Base-by-base conservation (phyloP, 164 flowering plant genomes). In the Paratinospora sagittata region DNA sequence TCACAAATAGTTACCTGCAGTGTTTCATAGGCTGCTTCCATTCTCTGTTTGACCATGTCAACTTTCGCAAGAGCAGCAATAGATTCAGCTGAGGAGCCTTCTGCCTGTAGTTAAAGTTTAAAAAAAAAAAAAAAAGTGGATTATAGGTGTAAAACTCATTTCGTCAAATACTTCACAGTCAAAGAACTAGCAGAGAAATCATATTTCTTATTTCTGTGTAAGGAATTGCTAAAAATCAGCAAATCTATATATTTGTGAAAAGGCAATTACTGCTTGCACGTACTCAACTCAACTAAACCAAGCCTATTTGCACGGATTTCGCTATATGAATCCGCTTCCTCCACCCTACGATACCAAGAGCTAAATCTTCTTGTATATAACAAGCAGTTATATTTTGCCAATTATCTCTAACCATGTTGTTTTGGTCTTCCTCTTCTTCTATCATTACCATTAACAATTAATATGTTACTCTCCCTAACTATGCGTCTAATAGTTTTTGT, bases 11-110 rank as follows among this genome's bases (percentile, higher is more conserved):
- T 34, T 63, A 90, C 99, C 98, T 96, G 99, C 77, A 96, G 72
- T 36, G 98, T 96, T 78, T 89, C 87, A 79, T 91, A 90, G 9
- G 99, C 98, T 63, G 97, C 90, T 83, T 96, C 98, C 99, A 96
- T 96, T 76, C 98, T 84, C 78, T 89, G 91, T 80, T 93, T 93
- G 68, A 93, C 99, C 19, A 81, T 87, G 70, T 96, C 98, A 65
- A 96, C 90, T 85, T 89, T 93, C 8, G 99, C 92, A 72, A 96
- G 91, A 13, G 97, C 92, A 49, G 93, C 89, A 75, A 96, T 85
- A 33, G 98, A 89, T 78, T 90, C 99, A 49, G 99, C 93, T 10
- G 99, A 92, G 6, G 98, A 88, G 71, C 98, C 99, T 77, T 96
- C 97, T 3, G 99, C 99, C 99, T 96, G 73, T 62, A 72, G 47